phyloP scores from a whole-genome alignment of 2,329 filamentous ascomycete species.

The Fusarium guadeloupense region DNA sequence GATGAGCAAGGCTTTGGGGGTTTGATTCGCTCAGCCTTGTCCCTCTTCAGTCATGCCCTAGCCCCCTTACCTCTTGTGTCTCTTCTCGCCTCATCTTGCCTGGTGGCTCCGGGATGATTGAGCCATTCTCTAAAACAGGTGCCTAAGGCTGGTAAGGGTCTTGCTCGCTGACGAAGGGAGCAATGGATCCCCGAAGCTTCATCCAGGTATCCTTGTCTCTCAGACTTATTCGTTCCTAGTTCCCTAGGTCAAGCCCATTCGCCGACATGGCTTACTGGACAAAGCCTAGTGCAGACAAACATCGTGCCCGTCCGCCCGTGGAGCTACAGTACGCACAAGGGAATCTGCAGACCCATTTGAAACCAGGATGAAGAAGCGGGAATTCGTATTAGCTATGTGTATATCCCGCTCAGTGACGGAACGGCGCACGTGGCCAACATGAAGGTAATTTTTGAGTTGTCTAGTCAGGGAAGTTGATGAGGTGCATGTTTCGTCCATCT shows the following conservation, averaged over 20 bases:
- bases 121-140: slow-evolving; percentile 22
- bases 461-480: slow-evolving; percentile 18
- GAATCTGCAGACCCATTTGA: slow-evolving; percentile 16
- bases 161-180: slow-evolving; percentile 19
- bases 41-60: slow-evolving; percentile 21
- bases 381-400: slow-evolving; percentile 10
- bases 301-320: slow-evolving; percentile 27
- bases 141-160: slow-evolving; percentile 28
- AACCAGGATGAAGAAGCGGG: slow-evolving; percentile 12
- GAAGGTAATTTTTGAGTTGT: slow-evolving; percentile 11
- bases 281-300: slow-evolving; percentile 34
- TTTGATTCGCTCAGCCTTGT: slow-evolving; percentile 43
- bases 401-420: slow-evolving; percentile 25
- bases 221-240: slow-evolving; percentile 24
- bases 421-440: slow-evolving; percentile 24
- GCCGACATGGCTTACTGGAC: slow-evolving; percentile 31
- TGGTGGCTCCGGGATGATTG: slow-evolving; percentile 40
- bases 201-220: slow-evolving; percentile 21
- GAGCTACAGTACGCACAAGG: slow-evolving; percentile 15
- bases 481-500: slow-evolving; percentile 18
- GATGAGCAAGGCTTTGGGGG: slow-evolving; percentile 33
- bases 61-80: slow-evolving; percentile 26
- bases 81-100: slow-evolving; percentile 37
- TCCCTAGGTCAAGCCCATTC: slow-evolving; percentile 26
- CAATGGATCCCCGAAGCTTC: slow-evolving; percentile 19